Percentiles rank a stretch among this genome's conserved stretches.
phyloP scores from a whole-genome alignment of 1,284 basidiomycete genomes.

The Ceratobasidium sp. region DNA sequence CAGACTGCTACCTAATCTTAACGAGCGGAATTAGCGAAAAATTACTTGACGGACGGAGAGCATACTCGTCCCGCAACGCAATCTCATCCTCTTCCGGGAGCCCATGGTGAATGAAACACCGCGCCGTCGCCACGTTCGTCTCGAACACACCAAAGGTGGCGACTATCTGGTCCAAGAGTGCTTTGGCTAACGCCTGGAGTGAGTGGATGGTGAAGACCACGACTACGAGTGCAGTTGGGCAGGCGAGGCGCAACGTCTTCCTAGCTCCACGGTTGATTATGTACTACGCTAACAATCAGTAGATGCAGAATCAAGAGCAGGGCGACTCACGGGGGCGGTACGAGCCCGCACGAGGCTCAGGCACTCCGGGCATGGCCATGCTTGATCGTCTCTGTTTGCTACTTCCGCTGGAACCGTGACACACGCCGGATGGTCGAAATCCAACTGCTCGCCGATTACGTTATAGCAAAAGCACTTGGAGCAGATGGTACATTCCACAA shows the following conservation, averaged over 20 bases:
- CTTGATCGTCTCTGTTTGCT: too few species aligned
- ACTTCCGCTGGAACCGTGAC: constrained; percentile 6
- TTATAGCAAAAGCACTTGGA: constrained; percentile 2
- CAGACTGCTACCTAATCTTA: background rate
- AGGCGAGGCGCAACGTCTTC: background rate
- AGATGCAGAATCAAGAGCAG: too few species aligned
- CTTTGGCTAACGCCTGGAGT: background rate
- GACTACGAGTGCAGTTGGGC: background rate
- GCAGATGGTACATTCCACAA: constrained; percentile 2
- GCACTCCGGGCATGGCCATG: too few species aligned
- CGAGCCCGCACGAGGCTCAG: too few species aligned
- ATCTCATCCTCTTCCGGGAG: background rate
- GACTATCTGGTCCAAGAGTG: background rate
- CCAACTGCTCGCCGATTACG: background rate
- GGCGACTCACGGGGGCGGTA: too few species aligned
- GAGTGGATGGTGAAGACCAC: background rate
- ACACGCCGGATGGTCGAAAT: background rate
- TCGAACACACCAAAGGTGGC: background rate
- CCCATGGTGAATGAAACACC: background rate
- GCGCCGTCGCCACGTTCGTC: background rate
- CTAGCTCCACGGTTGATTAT: constrained; percentile 7
- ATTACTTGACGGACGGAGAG: too few species aligned
- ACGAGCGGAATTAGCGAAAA: too few species aligned
- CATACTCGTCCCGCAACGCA: background rate
- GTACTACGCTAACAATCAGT: background rate